Base-by-base conservation (phyloP, 768 basidiomycete genomes). In the Chalciporus pseudorubinellus region DNA sequence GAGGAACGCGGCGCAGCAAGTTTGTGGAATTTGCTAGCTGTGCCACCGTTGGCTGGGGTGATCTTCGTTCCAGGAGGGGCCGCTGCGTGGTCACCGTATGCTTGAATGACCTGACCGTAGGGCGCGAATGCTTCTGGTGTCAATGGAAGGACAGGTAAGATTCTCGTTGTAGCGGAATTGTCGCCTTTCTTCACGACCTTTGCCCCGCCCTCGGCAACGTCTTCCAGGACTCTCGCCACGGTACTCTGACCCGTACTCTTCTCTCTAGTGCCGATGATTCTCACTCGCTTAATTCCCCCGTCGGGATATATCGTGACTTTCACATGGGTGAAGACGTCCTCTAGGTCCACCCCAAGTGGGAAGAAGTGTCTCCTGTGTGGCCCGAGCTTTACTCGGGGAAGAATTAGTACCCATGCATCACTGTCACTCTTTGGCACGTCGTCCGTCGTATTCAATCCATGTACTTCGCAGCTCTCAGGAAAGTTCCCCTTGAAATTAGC, bases 401-500 rank as follows among this genome's bases (percentile, higher is more conserved):
- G 75, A 61, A 98, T 78, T 3, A 76, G 66, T 3, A 78, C 78
- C 97, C 97, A 99, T 11, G 75, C 63, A 0, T 68, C 55, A 48
- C 65, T 64, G 39, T 64, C 64, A 50, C 66, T 60, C 67, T 74
- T 73, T 56, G 77, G 73, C 43, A 74, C 57, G 46, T 73, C 66
- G 11, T 48, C 48, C 65, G 46, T 39, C 39, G 67, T 72, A 45
- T 54, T 51, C 50, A 73, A 69, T 13, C 82, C 92, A 64, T 88
- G 84, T 18, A 95, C 62, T 60, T 93, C 90, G 64, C 87, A 89
- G 53, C 84, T 87, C 61, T 92, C 86, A 10, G 95, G 95, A 64
- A 90, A 98, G 68, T 98, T 98, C 20, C 95, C 97, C 66, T 89
- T 92, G 73, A 97, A 98, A 73, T 95, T 87, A 4, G 87, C 84